These are phyloP conservation scores for Lentinula guzmanii DNA, from an alignment of 768 basidiomycete species.

Conservation along the genomic window DNA sequence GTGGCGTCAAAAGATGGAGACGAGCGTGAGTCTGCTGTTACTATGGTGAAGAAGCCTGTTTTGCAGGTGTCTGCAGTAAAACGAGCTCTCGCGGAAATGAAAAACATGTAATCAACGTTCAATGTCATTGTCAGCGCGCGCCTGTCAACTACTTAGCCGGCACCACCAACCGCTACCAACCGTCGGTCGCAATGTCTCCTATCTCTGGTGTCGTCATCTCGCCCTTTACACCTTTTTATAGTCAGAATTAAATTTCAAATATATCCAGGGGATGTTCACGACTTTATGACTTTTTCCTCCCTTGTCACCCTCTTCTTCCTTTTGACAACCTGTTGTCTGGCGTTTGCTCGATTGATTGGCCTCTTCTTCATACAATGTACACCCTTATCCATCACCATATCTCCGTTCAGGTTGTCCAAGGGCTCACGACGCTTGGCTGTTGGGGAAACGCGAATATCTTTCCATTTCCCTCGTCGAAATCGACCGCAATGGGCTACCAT, in stretches of 20 bases:
- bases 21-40: too few species aligned
- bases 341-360: background rate
- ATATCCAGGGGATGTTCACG: background rate
- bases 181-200: background rate
- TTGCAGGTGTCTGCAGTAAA: too few species aligned
- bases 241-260: background rate
- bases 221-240: background rate
- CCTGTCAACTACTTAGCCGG: background rate
- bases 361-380: background rate
- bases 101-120: background rate
- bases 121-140: background rate
- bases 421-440: background rate
- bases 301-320: background rate
- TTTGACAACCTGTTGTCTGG: background rate
- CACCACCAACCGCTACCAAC: background rate
- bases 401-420: background rate
- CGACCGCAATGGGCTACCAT: constrained; percentile 27
- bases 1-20: too few species aligned
- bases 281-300: background rate
- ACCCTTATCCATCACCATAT: background rate
- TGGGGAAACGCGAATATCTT: constrained; percentile 8
- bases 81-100: too few species aligned
- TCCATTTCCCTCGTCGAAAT: constrained; percentile 22
- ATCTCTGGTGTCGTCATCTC: background rate
- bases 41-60: too few species aligned